These are phyloP conservation scores for Phtheirospermum japonicum DNA, from an alignment of 257 asterid genomes.

Conservation along the genomic window DNA sequence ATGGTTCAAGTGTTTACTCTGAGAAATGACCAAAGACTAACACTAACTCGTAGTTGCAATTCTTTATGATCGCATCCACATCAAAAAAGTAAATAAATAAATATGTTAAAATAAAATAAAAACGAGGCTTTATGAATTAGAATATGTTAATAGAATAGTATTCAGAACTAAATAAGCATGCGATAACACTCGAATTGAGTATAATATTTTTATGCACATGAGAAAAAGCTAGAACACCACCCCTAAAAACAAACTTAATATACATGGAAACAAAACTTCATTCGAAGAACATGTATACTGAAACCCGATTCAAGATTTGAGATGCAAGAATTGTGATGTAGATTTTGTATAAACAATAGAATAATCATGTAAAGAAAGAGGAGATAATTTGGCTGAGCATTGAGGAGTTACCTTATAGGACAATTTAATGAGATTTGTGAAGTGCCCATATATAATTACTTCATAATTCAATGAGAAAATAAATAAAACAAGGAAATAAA, in stretches of 20 bases:
- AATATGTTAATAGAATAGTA: constrained; percentile 5
- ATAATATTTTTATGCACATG: constrained; percentile 4
- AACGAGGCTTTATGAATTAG: neutral
- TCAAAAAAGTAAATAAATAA: neutral
- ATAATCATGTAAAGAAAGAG: constrained; percentile 4
- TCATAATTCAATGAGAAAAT: constrained; percentile 60
- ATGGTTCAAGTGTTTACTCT: constrained; percentile 14
- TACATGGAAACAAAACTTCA: too few relatives aligned
- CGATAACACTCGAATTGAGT: neutral
- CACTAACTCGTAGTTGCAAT: constrained; percentile 9
- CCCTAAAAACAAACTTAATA: neutral
- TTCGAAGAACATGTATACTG: too few relatives aligned
- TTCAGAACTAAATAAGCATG: neutral
- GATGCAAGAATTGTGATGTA: constrained; percentile 22
- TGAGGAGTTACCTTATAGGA: constrained; percentile 73
- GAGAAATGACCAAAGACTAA: constrained; percentile 16
- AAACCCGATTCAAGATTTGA: too few relatives aligned
- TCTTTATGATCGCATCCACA: constrained; percentile 3
- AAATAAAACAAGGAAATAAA: too few relatives aligned
- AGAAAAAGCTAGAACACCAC: neutral
- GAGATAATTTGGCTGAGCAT: constrained; percentile 16
- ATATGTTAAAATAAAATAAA: neutral
- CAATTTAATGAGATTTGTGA: constrained; percentile 84
- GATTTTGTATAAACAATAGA: constrained; percentile 6
- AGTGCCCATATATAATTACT: constrained; percentile 78